A percentile compares a stretch with the other conserved stretches of the same genome.
phyloP scores from a whole-genome alignment of 352 stramenopile genomes.

The Peronospora destructor region DNA sequence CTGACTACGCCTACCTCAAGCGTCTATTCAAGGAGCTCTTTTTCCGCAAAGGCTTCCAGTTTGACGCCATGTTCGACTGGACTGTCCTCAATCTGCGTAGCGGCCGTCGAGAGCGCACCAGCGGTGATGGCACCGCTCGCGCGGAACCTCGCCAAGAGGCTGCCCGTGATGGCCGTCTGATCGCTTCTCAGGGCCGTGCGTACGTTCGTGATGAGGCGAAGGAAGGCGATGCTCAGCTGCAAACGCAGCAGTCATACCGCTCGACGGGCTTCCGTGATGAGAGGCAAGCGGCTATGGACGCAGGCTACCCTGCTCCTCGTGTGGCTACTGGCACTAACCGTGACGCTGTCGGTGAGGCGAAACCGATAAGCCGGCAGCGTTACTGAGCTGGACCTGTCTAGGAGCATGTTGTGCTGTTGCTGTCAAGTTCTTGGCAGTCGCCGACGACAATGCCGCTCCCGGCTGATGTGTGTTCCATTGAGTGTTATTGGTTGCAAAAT shows the following conservation, averaged over 20 bases:
- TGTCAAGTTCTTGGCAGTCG: constrained; percentile 18
- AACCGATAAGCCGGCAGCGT: constrained; percentile 69
- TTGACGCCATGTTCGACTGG: constrained; percentile 99
- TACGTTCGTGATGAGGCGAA: constrained; percentile 67
- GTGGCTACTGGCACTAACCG: constrained; percentile 58
- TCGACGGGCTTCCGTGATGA: constrained; percentile 48
- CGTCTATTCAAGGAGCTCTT: constrained; percentile 98
- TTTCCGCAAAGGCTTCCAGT: constrained; percentile 97
- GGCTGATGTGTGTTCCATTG: constrained; percentile 17
- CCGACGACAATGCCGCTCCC: constrained; percentile 8
- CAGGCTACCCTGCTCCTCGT: constrained; percentile 50
- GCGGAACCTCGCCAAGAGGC: constrained; percentile 49
- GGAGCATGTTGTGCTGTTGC: constrained; percentile 15
- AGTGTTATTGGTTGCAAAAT: constrained; percentile 15
- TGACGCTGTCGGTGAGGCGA: constrained; percentile 52
- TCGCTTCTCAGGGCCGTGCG: constrained; percentile 52
- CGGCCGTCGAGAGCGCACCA: constrained; percentile 54
- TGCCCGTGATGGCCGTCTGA: constrained; percentile 36
- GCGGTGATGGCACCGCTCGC: constrained; percentile 55
- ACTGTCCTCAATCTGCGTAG: constrained; percentile 89
- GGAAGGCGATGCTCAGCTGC: constrained; percentile 44
- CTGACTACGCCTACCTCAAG: constrained; percentile 88
- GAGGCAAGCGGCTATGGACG: constrained; percentile 40
- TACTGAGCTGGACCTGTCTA: constrained; percentile 39
- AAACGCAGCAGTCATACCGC: constrained; percentile 46